These are phyloP conservation scores for Saccharum hybrid DNA, from an alignment of 202 grass and related monocot species.

Conservation along the genomic window DNA sequence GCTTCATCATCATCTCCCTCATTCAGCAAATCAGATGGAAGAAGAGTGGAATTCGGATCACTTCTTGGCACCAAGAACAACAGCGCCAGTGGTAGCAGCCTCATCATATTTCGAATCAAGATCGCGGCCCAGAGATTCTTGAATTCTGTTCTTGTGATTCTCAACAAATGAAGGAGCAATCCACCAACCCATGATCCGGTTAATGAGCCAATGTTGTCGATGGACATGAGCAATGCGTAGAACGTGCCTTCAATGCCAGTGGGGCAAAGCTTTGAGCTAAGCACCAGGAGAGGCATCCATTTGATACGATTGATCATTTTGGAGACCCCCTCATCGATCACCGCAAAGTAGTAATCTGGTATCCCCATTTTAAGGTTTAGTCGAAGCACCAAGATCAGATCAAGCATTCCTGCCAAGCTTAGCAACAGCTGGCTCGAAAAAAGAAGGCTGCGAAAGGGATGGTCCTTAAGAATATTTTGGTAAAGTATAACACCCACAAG, in stretches of 20 bases:
- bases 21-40: slow-evolving; percentile 66
- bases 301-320: slow-evolving; percentile 83
- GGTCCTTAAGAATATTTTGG: slow-evolving; percentile 77
- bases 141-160: slow-evolving; percentile 85
- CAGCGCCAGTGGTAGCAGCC: slow-evolving; percentile 69
- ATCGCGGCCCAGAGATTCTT: slow-evolving; percentile 86
- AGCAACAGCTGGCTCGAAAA: slow-evolving; percentile 80
- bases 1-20: slow-evolving; percentile 43
- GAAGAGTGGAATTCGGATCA: slow-evolving; percentile 69
- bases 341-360: slow-evolving; percentile 87
- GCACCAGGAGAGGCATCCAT: slow-evolving; percentile 92
- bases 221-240: slow-evolving; percentile 89
- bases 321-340: slow-evolving; percentile 81
- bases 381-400: slow-evolving; percentile 80
- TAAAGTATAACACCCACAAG: slow-evolving; percentile 85
- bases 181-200: slow-evolving; percentile 81
- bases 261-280: slow-evolving; percentile 86
- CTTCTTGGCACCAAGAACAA: slow-evolving; percentile 78
- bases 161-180: slow-evolving; percentile 81
- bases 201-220: slow-evolving; percentile 75
- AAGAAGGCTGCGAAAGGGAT: slow-evolving; percentile 66
- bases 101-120: slow-evolving; percentile 72
- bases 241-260: slow-evolving; percentile 93
- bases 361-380: slow-evolving; percentile 80
- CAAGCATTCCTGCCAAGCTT: slow-evolving; percentile 85